A percentile compares a stretch with the other conserved stretches of the same genome.
Evolutionary conservation across 495 filamentous ascomycete genomes (phyloP).

Genomic region (Penicillium macrosclerotiorum): DNA sequence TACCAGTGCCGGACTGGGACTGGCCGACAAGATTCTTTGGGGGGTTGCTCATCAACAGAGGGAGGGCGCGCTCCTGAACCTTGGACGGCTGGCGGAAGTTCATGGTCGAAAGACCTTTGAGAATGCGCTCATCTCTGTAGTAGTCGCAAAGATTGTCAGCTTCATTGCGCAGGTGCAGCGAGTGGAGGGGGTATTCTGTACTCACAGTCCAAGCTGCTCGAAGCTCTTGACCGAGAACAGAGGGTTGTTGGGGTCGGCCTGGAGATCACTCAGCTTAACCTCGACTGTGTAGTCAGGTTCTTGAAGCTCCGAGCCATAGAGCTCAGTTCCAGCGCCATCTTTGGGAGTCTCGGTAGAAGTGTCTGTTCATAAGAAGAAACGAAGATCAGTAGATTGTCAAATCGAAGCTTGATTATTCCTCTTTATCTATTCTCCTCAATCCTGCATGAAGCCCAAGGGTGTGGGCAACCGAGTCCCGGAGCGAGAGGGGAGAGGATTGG

Average conservation of each 20-base stretch:
- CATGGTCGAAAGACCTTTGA: constrained; percentile 69
- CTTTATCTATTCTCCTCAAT: no score
- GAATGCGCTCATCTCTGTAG: constrained; percentile 47
- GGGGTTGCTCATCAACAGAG: constrained; percentile 78
- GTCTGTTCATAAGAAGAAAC: constrained; percentile 3
- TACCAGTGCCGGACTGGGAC: constrained; percentile 97
- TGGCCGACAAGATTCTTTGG: constrained; percentile 93
- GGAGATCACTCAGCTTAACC: constrained; percentile 86
- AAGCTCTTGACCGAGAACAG: constrained; percentile 82
- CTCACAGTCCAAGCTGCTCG: constrained; percentile 81
- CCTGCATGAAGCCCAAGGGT: no score
- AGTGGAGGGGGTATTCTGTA: no score
- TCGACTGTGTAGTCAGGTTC: constrained; percentile 80
- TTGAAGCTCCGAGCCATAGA: constrained; percentile 56
- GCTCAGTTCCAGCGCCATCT: constrained; percentile 50
- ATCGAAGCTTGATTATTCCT: no score
- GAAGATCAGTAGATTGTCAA: constrained; percentile 17
- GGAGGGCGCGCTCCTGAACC: constrained; percentile 90
- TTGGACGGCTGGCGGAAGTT: constrained; percentile 95
- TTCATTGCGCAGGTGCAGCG: no score
- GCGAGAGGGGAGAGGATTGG: neutral
- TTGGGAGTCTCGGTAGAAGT: constrained; percentile 13
- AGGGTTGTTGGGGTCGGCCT: constrained; percentile 81
- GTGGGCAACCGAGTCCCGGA: no score
- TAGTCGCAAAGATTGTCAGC: neutral